These are phyloP conservation scores for Cocos nucifera DNA, from an alignment of 176 grass and related monocot genomes.

Conservation along the genomic window DNA sequence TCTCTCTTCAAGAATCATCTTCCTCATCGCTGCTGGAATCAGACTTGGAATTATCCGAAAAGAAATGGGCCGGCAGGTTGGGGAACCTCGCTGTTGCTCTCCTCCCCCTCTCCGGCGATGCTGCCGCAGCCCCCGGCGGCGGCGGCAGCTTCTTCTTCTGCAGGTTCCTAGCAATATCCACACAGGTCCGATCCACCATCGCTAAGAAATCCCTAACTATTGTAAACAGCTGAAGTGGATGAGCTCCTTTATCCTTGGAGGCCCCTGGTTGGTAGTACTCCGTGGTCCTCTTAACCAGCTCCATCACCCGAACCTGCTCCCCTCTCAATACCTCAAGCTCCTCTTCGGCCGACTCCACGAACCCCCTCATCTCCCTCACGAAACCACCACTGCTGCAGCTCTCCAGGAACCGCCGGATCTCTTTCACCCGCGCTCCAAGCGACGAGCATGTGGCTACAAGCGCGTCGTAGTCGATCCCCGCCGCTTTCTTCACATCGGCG, in stretches of 20 bases:
- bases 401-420: slow-evolving; percentile 62
- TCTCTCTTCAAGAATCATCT: slow-evolving; percentile 27
- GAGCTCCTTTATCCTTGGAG: slow-evolving; percentile 52
- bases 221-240: slow-evolving; percentile 74
- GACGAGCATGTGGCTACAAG: slow-evolving; percentile 40
- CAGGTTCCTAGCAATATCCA: slow-evolving; percentile 65
- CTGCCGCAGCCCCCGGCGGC: neutral
- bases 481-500: slow-evolving; percentile 61
- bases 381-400: slow-evolving; percentile 58
- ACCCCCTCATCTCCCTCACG: slow-evolving; percentile 49
- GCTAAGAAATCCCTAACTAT: slow-evolving; percentile 89
- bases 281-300: slow-evolving; percentile 60
- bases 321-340: slow-evolving; percentile 42
- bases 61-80: slow-evolving; percentile 73
- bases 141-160: slow-evolving; percentile 46
- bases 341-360: slow-evolving; percentile 44
- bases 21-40: slow-evolving; percentile 92
- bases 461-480: slow-evolving; percentile 53
- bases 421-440: slow-evolving; percentile 27
- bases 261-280: slow-evolving; percentile 86
- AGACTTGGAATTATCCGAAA: slow-evolving; percentile 70
- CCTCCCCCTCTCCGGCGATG: slow-evolving; percentile 29
- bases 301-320: slow-evolving; percentile 62
- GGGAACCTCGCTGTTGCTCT: slow-evolving; percentile 80
- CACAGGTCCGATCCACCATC: slow-evolving; percentile 91